phyloP scores from a whole-genome alignment of 2,329 filamentous ascomycete genomes.

The Botrytis squamosa region DNA sequence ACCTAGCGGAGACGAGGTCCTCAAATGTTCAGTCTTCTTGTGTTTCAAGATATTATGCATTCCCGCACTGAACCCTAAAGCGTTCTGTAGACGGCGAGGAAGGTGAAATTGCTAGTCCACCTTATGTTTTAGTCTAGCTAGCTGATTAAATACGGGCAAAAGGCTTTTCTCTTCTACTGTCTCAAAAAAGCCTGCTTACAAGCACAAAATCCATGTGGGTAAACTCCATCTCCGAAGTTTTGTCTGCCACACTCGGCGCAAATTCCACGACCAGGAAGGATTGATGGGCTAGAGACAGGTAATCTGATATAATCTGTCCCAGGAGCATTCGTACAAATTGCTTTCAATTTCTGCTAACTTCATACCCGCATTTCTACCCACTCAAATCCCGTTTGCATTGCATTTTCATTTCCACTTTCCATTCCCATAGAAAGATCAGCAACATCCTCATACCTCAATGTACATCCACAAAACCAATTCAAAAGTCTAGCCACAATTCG shows the following conservation, averaged over 20 bases:
- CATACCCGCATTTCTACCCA: constrained; percentile 40
- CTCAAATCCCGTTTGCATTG: constrained; percentile 19
- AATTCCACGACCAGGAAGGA: not conserved
- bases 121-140: not conserved
- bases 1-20: not conserved
- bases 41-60: not conserved
- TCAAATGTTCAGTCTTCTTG: not conserved
- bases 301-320: too few relatives aligned
- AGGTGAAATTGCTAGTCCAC: not conserved
- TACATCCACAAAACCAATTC: constrained; percentile 39
- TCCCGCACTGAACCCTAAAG: not conserved
- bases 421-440: constrained; percentile 45
- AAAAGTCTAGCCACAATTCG: constrained; percentile 36
- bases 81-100: not conserved
- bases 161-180: too few relatives aligned
- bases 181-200: not conserved
- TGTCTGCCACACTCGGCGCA: not conserved
- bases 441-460: constrained; percentile 42
- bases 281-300: not conserved
- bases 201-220: not conserved
- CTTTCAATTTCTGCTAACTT: constrained; percentile 25
- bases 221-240: not conserved
- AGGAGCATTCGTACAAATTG: not conserved
- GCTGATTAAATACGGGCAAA: not conserved
- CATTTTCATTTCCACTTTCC: constrained; percentile 40